These are phyloP conservation scores for Cucumis hystrix DNA, from an alignment of 306 rosid species.

Conservation along the genomic window DNA sequence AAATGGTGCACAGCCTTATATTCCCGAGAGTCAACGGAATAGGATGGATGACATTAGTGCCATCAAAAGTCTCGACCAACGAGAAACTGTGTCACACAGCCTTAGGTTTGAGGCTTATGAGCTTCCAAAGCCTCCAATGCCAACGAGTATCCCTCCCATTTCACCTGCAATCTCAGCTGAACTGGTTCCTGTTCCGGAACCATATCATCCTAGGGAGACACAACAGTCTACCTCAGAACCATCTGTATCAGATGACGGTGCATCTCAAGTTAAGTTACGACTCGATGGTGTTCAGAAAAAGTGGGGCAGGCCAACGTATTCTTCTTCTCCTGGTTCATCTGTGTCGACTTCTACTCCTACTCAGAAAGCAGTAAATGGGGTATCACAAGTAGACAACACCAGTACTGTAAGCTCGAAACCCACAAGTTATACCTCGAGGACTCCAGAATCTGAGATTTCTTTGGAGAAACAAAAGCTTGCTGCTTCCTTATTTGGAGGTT, in stretches of 20 bases:
- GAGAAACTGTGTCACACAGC: slow-evolving; percentile 43
- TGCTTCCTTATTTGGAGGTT: slow-evolving; percentile 72
- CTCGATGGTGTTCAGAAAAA: slow-evolving; percentile 85
- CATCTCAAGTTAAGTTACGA: slow-evolving; percentile 47
- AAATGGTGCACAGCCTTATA: slow-evolving; percentile 71
- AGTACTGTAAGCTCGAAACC: slow-evolving; percentile 28
- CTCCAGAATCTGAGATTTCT: slow-evolving; percentile 39
- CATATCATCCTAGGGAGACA: slow-evolving; percentile 46
- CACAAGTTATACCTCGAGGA: slow-evolving; percentile 41
- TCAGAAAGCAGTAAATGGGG: slow-evolving; percentile 47
- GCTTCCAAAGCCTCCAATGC: slow-evolving; percentile 50
- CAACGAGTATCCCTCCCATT: slow-evolving; percentile 25
- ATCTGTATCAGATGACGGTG: slow-evolving; percentile 40
- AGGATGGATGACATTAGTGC: slow-evolving; percentile 29
- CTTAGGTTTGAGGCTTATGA: slow-evolving; percentile 84
- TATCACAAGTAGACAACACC: slow-evolving; percentile 31
- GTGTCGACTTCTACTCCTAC: slow-evolving; percentile 18
- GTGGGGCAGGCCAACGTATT: slow-evolving; percentile 65
- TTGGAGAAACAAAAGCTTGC: slow-evolving; percentile 87
- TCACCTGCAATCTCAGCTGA: slow-evolving; percentile 42
- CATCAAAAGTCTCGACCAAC: slow-evolving; percentile 46
- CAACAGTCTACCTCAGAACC: slow-evolving; percentile 29
- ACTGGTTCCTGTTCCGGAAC: slow-evolving; percentile 53
- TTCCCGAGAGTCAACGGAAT: slow-evolving; percentile 50
- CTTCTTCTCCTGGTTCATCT: slow-evolving; percentile 41